These are phyloP conservation scores for Yamadazyma conglobata DNA, from an alignment of 1,139 yeast genomes.

Conservation along the genomic window DNA sequence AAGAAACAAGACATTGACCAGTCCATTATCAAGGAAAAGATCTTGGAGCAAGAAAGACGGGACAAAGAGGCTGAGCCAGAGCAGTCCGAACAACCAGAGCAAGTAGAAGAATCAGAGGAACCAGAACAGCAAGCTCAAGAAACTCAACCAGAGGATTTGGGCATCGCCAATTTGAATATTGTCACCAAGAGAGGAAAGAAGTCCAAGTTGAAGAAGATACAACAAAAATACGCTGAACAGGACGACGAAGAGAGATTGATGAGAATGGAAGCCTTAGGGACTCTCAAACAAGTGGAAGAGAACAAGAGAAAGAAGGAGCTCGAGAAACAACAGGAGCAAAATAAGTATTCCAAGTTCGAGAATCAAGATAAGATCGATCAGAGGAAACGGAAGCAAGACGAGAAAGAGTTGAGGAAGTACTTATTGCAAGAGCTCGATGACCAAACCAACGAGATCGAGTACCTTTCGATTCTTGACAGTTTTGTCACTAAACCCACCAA, in stretches of 20 bases:
- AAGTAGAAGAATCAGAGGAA: conserved; percentile 8
- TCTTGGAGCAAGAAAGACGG: conserved; percentile 11
- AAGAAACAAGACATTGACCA: conserved; percentile 32
- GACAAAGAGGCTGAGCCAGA: conserved; percentile 5
- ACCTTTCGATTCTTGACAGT: conserved; percentile 38
- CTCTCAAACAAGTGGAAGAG: conserved; percentile 63
- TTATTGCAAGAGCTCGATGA: conserved; percentile 34
- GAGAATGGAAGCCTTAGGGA: conserved; percentile 80
- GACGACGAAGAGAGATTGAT: conserved; percentile 81
- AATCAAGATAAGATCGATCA: conserved; percentile 29
- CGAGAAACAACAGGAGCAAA: conserved; percentile 24
- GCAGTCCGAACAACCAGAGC: conserved; percentile 9
- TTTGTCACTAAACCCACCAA: conserved; percentile 41
- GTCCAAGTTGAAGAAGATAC: conserved; percentile 77
- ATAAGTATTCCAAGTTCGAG: conserved; percentile 14
- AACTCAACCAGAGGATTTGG: conserved; percentile 5
- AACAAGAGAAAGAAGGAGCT: conserved; percentile 24
- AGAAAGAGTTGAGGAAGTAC: conserved; percentile 49
- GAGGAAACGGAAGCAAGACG: conserved; percentile 47
- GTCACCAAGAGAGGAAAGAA: conserved; percentile 68
- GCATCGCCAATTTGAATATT: conserved; percentile 16
- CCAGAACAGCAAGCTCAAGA: no score
- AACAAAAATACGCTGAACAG: conserved; percentile 81
- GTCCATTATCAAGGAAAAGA: conserved; percentile 13
- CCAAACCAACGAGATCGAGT: conserved; percentile 28